Conservation (phyloP, 352 stramenopile genomes). For the Pythium utonaiense region DNA sequence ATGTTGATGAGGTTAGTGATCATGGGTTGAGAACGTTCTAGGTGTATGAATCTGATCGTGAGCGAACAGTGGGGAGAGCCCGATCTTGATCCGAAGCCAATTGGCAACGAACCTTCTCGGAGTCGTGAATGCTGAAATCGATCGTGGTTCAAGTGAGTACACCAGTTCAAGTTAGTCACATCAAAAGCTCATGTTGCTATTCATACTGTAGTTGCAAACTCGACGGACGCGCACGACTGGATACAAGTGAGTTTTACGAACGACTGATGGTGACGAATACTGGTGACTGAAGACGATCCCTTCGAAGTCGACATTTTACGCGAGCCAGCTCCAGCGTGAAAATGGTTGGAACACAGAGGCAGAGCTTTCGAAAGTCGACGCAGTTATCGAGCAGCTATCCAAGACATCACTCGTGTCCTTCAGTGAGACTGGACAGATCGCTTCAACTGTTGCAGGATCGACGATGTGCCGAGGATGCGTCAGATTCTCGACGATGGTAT, state of each 20-base stretch:
- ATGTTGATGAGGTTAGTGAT: not conserved
- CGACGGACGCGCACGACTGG: not conserved
- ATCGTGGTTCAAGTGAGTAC: not conserved
- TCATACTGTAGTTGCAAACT: not conserved
- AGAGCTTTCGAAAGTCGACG: not conserved
- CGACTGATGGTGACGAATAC: not conserved
- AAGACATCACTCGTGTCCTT: slow-evolving; percentile 19
- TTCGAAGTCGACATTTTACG: not conserved
- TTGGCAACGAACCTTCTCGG: not conserved
- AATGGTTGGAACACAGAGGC: not conserved
- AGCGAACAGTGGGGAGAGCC: slow-evolving; percentile 9
- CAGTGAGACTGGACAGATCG: slow-evolving; percentile 24
- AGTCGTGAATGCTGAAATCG: slow-evolving; percentile 3
- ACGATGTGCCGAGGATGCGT: slow-evolving; percentile 77
- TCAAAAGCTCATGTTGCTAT: not conserved
- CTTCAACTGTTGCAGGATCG: slow-evolving; percentile 26
- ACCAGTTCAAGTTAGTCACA: not conserved
- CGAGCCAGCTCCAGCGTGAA: not conserved
- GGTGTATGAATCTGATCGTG: slow-evolving; percentile 1
- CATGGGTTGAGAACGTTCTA: not conserved
- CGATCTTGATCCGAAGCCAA: slow-evolving; percentile 18
- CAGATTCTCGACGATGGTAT: slow-evolving; percentile 54
- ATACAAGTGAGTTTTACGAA: not conserved
- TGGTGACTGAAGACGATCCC: not conserved
- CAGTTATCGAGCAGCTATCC: not conserved